Evolutionary conservation across 2,329 filamentous ascomycete genomes (phyloP), one percentile per base, ranked within the genome.

Genomic region (Pyricularia sp.): DNA sequence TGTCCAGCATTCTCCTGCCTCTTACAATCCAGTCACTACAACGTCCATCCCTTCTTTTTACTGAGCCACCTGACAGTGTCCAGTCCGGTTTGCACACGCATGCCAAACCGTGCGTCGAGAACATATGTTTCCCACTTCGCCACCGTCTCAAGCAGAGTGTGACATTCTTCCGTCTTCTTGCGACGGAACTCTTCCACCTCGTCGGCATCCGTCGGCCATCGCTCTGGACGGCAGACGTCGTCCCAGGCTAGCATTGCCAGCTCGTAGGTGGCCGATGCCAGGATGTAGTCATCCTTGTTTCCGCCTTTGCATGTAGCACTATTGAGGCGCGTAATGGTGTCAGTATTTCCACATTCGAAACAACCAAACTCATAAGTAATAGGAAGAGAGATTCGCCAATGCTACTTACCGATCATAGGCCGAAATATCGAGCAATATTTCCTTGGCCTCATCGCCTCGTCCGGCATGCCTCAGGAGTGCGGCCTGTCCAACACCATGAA

Each of bases 211-310:
- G 71, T 70, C 3, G 75, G 76, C 70, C 74, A 79, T 26, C 69
- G 69, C 0, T 73, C 74, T 0, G 81, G 78, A 33, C 79, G 76
- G 72, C 81, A 84, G 68, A 82, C 84, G 74, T 94, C 90, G 69
- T 86, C 84, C 94, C 94, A 99, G 1, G 90, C 81, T 68, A 92
- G 87, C 9, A 91, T 92, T 0, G 89, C 93, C 81, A 95, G 87
- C 79, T 99, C 95, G 78, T 97, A 97, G 72, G 92, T 84, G 1
- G 91, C 93, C 0, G 89, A 87, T 0, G 94, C 92, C 7, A 86
- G 81, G 11, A 88, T 83, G 81, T 91, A 94, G 73, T 91, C 89
- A 70, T 94, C 91, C 69, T 84, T 88, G 1, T 85, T 82, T 0
- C 81, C 74, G 2, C 89, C 89, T 71, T 86, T 89, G 76, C 89